Percentiles rank a stretch among this genome's conserved stretches.
These are phyloP conservation scores for Bauhinia variegata DNA, from an alignment of 306 rosid genomes.

Conservation along the genomic window DNA sequence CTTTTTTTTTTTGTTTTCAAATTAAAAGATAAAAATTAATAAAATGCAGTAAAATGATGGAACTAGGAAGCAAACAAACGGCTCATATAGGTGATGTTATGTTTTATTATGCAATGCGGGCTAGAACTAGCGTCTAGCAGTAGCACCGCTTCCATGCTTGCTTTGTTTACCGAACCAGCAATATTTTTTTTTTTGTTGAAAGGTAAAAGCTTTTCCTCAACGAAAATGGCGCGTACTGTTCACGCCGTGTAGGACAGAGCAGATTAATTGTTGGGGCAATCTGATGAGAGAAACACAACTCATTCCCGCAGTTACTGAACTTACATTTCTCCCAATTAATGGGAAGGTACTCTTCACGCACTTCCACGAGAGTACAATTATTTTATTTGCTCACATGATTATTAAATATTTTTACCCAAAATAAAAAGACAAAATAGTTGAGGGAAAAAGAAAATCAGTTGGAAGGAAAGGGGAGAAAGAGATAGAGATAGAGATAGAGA, in stretches of 20 bases:
- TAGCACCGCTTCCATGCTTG: too few relatives aligned
- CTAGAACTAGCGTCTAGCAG: too few relatives aligned
- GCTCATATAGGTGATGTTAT: too few relatives aligned
- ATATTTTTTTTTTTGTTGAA: background rate
- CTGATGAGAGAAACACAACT: background rate
- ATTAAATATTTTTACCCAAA: too few relatives aligned
- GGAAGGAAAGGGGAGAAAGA: background rate
- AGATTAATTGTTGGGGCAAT: background rate
- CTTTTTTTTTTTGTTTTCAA: too few relatives aligned
- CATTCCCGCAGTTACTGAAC: background rate
- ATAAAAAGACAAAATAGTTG: background rate
- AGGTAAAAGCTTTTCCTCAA: background rate
- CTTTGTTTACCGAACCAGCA: too few relatives aligned
- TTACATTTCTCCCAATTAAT: slow-evolving; percentile 51
- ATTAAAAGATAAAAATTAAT: too few relatives aligned
- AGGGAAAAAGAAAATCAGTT: background rate
- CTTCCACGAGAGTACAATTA: slow-evolving; percentile 40
- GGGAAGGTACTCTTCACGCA: slow-evolving; percentile 58
- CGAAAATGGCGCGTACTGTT: background rate
- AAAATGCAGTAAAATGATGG: too few relatives aligned
- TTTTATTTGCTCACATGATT: background rate
- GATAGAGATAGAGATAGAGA: slow-evolving; percentile 12
- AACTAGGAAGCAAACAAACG: too few relatives aligned
- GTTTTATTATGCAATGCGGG: too few relatives aligned
- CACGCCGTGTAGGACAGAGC: background rate